Evolutionary conservation across 148 eudicot species (phyloP).

Genomic region (Euryodendron excelsum): DNA sequence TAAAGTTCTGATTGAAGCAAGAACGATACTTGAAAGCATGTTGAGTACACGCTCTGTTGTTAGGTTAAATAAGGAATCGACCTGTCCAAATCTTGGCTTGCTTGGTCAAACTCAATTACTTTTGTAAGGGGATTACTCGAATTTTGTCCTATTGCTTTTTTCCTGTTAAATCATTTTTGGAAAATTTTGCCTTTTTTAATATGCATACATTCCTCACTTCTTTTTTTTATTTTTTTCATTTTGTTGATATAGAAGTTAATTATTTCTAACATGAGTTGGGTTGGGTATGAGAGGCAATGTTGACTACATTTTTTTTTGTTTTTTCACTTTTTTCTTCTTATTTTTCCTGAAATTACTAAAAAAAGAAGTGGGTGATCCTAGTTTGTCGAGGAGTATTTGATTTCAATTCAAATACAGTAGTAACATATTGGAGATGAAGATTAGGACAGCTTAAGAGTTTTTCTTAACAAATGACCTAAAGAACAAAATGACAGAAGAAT

Average conservation of each 20-base stretch:
- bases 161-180: too few species aligned
- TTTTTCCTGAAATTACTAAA: too few species aligned
- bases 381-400: too few species aligned
- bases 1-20: conserved; percentile 10
- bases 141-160: not conserved
- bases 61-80: not conserved
- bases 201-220: too few species aligned
- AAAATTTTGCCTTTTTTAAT: too few species aligned
- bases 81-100: not conserved
- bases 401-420: not conserved
- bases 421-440: not conserved
- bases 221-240: too few species aligned
- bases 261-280: too few species aligned
- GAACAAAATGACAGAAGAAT: not conserved
- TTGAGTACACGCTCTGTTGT: not conserved
- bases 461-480: not conserved
- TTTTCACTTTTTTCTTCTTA: too few species aligned
- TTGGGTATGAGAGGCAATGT: too few species aligned
- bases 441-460: not conserved
- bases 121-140: not conserved
- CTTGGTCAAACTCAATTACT: not conserved
- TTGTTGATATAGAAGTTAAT: too few species aligned
- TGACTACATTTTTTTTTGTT: too few species aligned
- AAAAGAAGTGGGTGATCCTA: too few species aligned
- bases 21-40: not conserved